Conservation (phyloP, 768 basidiomycete species). For the Erythrobasidium yunnanense region DNA sequence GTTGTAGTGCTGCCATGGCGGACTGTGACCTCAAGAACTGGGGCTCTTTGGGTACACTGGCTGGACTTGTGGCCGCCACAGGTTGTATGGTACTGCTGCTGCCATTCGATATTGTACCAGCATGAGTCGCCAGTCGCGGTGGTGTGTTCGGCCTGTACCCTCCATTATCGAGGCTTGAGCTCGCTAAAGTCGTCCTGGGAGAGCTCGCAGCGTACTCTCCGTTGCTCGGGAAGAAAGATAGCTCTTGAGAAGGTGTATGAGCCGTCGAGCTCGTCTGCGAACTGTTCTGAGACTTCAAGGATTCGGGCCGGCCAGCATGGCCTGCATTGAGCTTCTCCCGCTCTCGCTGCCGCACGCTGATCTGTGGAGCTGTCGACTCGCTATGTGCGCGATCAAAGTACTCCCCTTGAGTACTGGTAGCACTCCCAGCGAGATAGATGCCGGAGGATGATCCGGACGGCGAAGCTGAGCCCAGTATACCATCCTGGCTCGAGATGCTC, state of each 20-base stretch:
- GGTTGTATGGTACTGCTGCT: too few relatives aligned
- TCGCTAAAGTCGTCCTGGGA: background rate
- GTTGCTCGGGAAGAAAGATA: background rate
- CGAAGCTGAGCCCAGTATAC: background rate
- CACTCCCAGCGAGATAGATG: background rate
- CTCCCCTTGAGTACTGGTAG: background rate
- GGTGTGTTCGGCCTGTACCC: too few relatives aligned
- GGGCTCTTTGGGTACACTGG: background rate
- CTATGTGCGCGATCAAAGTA: conserved; percentile 14
- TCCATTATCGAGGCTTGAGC: too few relatives aligned
- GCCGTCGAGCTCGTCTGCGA: background rate
- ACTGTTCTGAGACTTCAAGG: background rate
- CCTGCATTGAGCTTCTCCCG: conserved; percentile 10
- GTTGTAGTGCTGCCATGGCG: conserved; percentile 10
- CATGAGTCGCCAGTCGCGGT: too few relatives aligned
- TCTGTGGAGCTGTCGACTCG: conserved; percentile 15
- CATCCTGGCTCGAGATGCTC: background rate
- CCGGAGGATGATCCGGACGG: background rate
- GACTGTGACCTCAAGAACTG: conserved; percentile 1
- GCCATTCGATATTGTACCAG: too few relatives aligned
- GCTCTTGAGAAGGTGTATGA: background rate
- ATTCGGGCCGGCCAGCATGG: background rate
- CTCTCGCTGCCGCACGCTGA: conserved; percentile 10
- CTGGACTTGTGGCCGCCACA: too few relatives aligned
- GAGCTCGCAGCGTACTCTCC: background rate